phyloP scores from a whole-genome alignment of 306 rosid species.

The Prunus mira region DNA sequence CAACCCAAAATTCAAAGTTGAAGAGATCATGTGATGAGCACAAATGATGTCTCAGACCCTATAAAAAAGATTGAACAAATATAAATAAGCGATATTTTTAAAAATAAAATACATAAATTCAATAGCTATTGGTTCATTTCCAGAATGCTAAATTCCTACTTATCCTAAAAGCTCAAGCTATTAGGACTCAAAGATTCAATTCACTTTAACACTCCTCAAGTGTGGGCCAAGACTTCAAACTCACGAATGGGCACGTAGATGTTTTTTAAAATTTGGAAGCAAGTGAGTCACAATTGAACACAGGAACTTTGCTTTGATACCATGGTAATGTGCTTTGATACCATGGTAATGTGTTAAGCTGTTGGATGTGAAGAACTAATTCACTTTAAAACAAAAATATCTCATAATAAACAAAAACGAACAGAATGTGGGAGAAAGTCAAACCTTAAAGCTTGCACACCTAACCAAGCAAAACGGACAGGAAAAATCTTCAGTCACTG shows the following conservation, averaged over 20 bases:
- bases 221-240: neutral
- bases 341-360: neutral
- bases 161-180: neutral
- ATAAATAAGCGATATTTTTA: no score
- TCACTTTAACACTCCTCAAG: neutral
- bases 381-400: neutral
- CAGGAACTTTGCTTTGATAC: neutral
- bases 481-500: constrained; percentile 78
- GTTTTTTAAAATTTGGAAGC: neutral
- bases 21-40: constrained; percentile 65
- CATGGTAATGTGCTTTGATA: neutral
- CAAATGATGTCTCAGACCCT: constrained; percentile 83
- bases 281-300: neutral
- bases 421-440: constrained; percentile 14
- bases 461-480: constrained; percentile 78
- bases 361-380: neutral
- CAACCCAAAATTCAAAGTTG: constrained; percentile 82
- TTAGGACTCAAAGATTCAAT: neutral
- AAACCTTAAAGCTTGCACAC: constrained; percentile 84
- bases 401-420: neutral
- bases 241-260: neutral
- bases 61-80: constrained; percentile 11
- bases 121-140: constrained; percentile 14
- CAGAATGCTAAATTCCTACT: neutral
- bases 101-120: neutral